A percentile compares a stretch with the other conserved stretches of the same genome.
Evolutionary conservation across 768 basidiomycete species (phyloP).

Genomic region (Mycena alexandri): DNA sequence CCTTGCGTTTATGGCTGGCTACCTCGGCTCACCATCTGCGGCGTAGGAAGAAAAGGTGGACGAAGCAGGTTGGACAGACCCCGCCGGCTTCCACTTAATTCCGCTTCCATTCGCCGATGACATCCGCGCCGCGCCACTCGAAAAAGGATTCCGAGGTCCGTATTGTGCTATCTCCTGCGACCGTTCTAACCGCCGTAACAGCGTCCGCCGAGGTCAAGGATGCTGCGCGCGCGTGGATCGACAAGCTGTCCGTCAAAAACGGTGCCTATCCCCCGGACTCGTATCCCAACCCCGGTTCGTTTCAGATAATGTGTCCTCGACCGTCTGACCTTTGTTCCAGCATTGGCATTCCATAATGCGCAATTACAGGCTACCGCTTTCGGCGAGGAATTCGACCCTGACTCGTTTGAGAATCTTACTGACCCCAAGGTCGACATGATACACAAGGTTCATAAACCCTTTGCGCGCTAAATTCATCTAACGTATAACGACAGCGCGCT

Average conservation of each 20-base stretch:
- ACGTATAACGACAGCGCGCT: conserved; percentile 62
- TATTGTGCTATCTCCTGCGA: conserved; percentile 13
- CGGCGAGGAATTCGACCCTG: conserved; percentile 86
- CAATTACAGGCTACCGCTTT: conserved; percentile 95
- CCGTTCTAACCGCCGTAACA: conserved; percentile 42
- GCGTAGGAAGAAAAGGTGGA: conserved; percentile 76
- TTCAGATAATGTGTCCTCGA: not conserved
- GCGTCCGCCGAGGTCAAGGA: conserved; percentile 78
- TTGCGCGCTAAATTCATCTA: conserved; percentile 16
- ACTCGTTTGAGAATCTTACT: conserved; percentile 86
- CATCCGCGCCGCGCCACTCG: conserved; percentile 82
- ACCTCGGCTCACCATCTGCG: conserved; percentile 5
- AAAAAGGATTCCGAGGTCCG: conserved; percentile 73
- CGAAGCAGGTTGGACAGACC: conserved; percentile 81
- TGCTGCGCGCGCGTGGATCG: conserved; percentile 79
- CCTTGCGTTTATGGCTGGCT: not conserved
- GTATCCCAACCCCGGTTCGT: conserved; percentile 90
- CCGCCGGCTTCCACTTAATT: conserved; percentile 93
- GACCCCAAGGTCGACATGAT: conserved; percentile 82
- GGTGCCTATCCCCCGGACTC: conserved; percentile 90
- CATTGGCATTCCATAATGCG: conserved; percentile 88
- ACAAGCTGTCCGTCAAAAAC: conserved; percentile 82
- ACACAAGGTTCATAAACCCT: conserved; percentile 67
- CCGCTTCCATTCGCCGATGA: conserved; percentile 97
- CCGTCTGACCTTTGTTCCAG: conserved; percentile 43